Base-by-base conservation (phyloP, 768 basidiomycete genomes). In the Mrakia frigida region DNA sequence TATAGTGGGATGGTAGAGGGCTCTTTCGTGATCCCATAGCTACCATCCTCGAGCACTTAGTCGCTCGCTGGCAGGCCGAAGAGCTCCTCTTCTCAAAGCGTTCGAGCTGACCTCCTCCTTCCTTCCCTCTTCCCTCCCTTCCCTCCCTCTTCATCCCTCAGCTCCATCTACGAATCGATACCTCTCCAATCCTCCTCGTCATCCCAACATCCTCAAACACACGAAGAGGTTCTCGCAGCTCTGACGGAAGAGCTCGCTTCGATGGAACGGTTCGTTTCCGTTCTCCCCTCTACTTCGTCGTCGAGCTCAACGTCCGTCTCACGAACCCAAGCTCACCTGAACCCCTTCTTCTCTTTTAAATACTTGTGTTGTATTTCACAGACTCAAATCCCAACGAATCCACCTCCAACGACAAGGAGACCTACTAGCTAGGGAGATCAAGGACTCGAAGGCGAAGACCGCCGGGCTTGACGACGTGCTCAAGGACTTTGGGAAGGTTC, bases 131-230 rank as follows among this genome's bases (percentile, higher is more conserved):
- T 56, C 35, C 50, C 11, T 7, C 50, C 33, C 25, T 23, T 35
- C 53, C 23, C 28, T 56, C 21, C 50, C 28, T 37, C 33, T 7
- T 50, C 52, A 23, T n/a, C 31, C 21, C n/a, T 14, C 69, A 72
- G 70, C 70, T 72, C 70, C 10, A 72, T 72, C 31, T 72, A 72
- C 52, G 28, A 72, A 35, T 53, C 70, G 21, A 25, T 72, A 33
- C 70, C 70, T 10, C 70, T 72, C 21, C 50, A 21, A 10, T 52
- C 43, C 11, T 0, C 50, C 1, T 21, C 70, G 21, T 11, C 50
- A 33, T 35, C 25, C n/a, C 18, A 39, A 2, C 35, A 39, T 10
- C 35, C 37, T 21, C 28, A 50, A 18, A 25, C 31, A 11, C 52
- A 72, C 52, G 31, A 37, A 9, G 50, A 72, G 31, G 33, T 72